phyloP scores from a whole-genome alignment of 2,329 filamentous ascomycete species.

The Trichophyton benhamiae region DNA sequence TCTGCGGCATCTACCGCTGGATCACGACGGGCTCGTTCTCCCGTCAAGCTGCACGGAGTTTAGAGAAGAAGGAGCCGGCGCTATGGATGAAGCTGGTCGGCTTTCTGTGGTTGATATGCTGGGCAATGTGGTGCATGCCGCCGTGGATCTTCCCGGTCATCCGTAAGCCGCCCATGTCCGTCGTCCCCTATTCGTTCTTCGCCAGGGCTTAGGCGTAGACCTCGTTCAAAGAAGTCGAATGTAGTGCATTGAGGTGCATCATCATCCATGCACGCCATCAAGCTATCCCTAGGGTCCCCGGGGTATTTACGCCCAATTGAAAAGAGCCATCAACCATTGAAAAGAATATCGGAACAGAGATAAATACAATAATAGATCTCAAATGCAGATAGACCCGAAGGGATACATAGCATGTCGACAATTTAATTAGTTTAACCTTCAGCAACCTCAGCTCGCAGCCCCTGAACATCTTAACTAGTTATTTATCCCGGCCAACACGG shows the following conservation, averaged over 20 bases:
- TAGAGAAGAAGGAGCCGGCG: background rate
- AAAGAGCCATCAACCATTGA: no score
- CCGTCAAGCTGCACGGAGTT: background rate
- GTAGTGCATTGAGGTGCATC: no score
- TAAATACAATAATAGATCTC: no score
- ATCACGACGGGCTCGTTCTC: background rate
- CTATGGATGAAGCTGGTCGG: background rate
- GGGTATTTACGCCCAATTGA: no score
- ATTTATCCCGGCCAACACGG: background rate
- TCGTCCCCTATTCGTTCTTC: slow-evolving; percentile 1
- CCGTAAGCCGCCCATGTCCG: background rate
- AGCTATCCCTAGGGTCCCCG: no score
- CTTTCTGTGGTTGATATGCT: background rate
- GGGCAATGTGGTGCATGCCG: background rate
- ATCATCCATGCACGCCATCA: no score
- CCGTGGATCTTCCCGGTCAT: background rate
- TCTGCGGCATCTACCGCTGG: slow-evolving; percentile 2
- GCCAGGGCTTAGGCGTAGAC: background rate
- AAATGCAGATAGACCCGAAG: no score
- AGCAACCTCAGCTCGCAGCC: no score
- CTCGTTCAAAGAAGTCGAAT: background rate
- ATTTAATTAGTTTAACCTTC: no score
- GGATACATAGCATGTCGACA: no score
- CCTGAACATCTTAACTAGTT: no score
- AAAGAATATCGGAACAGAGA: no score